Evolutionary conservation across 768 basidiomycete genomes (phyloP), one percentile per base, ranked within the genome.

Genomic region (Boletus huronensis): DNA sequence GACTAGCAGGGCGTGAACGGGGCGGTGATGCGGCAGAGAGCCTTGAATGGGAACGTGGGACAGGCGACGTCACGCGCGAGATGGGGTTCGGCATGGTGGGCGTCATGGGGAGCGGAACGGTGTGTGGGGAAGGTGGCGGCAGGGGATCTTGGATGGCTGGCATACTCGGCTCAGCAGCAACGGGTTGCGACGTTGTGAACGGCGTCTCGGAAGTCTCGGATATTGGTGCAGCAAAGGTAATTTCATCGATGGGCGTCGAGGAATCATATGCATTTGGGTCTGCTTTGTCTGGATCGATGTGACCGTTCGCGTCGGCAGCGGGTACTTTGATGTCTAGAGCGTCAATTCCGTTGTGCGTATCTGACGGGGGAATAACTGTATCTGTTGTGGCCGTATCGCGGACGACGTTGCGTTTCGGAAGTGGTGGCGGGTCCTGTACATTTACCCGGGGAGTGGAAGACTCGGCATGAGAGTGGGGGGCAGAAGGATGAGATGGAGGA

Each of bases 351-450:
- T 41, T 43, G 35, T 48, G 54, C 23, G 52, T 48, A 49, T 41
- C 21, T 36, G 54, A 35, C 13, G 36, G 23, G 2, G 35, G 31
- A 46, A 43, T 21, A 42, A 48, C 26, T 45, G 52, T 17, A 42
- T 67, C 52, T 34, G 42, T 54, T 9, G 59, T 55, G 11, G 60
- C 56, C 17, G 53, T 58, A 21, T 54, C 64, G 0, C 77, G 74
- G 3, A 74, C 73, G 54, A 73, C 72, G 39, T 69, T 80, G 45
- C 82, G 71, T 55, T 71, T 80, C 9, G 83, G 82, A 38, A 85
- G 59, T 19, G 82, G 80, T 17, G 82, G 82, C 19, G 78, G 76
- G 13, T 64, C 58, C 11, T 55, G 50, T 10, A 23, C 7, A 31
- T 45, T 54, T 21, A 16, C 34, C 25, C 41, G 69, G 49, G 59